These are phyloP conservation scores for Escallonia herrerae DNA, from an alignment of 129 eudicot species.

Conservation along the genomic window DNA sequence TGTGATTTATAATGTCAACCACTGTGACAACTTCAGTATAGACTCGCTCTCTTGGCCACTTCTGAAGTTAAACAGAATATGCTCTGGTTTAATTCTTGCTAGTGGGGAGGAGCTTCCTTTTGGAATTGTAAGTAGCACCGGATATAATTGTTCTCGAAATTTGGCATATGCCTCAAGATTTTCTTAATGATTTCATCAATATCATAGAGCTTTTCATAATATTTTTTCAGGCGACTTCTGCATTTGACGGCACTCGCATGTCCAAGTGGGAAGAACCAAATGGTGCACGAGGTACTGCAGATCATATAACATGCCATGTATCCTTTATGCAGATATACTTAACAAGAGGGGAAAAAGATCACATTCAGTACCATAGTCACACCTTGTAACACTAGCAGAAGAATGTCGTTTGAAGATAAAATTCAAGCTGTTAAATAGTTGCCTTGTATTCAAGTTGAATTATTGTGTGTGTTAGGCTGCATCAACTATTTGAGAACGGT, in stretches of 20 bases:
- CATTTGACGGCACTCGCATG: conserved; percentile 87
- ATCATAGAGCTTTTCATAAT: conserved; percentile 3
- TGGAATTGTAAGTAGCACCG: conserved; percentile 69
- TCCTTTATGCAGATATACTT: background rate
- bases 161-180: background rate
- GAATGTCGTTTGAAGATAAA: no score
- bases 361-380: background rate
- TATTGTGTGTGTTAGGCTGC: no score
- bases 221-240: conserved; percentile 67
- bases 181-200: background rate
- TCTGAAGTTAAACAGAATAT: conserved; percentile 77
- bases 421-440: no score
- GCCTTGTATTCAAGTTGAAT: no score
- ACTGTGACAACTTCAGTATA: conserved; percentile 22
- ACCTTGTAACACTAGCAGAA: background rate
- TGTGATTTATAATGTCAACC: conserved; percentile 42
- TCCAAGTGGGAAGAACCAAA: conserved; percentile 99
- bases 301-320: background rate
- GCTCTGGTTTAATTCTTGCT: conserved; percentile 81
- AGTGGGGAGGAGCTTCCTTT: conserved; percentile 98
- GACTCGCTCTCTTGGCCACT: conserved; percentile 74
- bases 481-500: no score
- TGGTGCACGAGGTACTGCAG: conserved; percentile 72
- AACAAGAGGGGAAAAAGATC: background rate
- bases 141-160: no score